Base-by-base conservation (phyloP, 2,329 filamentous ascomycete species). In the Pyrenochaeta sp. region DNA sequence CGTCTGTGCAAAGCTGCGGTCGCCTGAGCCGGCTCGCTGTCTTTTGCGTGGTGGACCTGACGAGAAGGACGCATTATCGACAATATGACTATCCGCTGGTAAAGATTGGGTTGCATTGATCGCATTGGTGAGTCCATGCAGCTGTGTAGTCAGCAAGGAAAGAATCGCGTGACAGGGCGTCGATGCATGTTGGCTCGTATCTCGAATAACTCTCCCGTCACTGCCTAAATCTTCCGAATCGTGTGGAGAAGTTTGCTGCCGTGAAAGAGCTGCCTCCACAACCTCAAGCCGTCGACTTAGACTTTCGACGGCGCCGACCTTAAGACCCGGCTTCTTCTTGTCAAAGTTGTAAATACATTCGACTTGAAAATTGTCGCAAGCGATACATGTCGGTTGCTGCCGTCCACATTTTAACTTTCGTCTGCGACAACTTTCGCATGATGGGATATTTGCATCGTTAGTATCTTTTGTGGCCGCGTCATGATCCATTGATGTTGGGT, bases 341-440 rank as follows among this genome's bases (percentile, higher is more conserved):
- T 38, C 41, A 35, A 21, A 37, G 10, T 37, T 27, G 26, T 44
- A 44, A 3, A 44, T 19, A 13, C 41, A 44, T 18, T 13, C 19
- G 6, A 29, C 26, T n/a, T 15, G 32, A 30, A 7, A 5, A 19
- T 38, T 29, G 3, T 44, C 24, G 41, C 41, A 44, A 20, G 37
- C 23, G 7, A 21, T 11, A 20, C 41, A 44, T 6, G 20, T 14
- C 10, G 41, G 41, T 14, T 44, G 41, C 15, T 44, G 22, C 14
- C 41, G 14, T 6, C 17, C 18, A 13, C 41, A 44, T 19, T 32
- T 44, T 7, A 44, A 22, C 26, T 44, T 44, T 4, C 41, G 41
- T 22, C 26, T 44, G 10, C 41, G 32, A 19, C 41, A 44, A 19
- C 41, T 44, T 24, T 44, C 41, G 17, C 41, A 44, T n/a, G 41